These are phyloP conservation scores for Coemansia reversa DNA, from an alignment of 192 early-diverging fungal genomes.

Conservation along the genomic window DNA sequence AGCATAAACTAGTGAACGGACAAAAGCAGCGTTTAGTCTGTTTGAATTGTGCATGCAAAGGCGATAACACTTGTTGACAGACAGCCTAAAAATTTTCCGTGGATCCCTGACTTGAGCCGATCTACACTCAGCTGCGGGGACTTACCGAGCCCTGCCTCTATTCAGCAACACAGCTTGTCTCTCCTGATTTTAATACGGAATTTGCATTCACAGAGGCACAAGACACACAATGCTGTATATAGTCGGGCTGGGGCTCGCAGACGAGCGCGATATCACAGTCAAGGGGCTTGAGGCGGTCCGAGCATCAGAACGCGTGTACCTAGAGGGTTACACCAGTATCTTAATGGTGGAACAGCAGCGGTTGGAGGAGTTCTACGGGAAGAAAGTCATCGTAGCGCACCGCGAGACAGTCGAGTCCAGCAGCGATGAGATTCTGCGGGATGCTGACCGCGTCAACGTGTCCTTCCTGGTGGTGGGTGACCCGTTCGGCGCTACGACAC, in stretches of 20 bases:
- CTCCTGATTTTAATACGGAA: neutral
- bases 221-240: constrained; percentile 68
- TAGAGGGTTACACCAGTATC: constrained; percentile 95
- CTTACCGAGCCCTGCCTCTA: neutral
- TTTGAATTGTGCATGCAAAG: neutral
- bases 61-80: neutral
- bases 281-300: constrained; percentile 94
- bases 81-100: neutral
- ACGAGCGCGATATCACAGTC: constrained; percentile 95
- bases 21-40: neutral
- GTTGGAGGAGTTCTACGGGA: constrained; percentile 83
- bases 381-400: constrained; percentile 84
- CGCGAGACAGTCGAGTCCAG: constrained; percentile 96
- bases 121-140: neutral
- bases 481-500: constrained; percentile 96
- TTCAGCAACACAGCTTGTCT: neutral
- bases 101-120: neutral
- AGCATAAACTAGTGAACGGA: neutral
- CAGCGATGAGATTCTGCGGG: constrained; percentile 82
- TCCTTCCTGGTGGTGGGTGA: constrained; percentile 97
- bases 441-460: constrained; percentile 87
- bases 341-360: constrained; percentile 74
- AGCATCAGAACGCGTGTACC: constrained; percentile 82
- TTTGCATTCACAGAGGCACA: neutral
- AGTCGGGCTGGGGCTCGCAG: constrained; percentile 90